These are phyloP conservation scores for Schizophyllum commune DNA, from an alignment of 1,284 basidiomycete species.

Conservation along the genomic window DNA sequence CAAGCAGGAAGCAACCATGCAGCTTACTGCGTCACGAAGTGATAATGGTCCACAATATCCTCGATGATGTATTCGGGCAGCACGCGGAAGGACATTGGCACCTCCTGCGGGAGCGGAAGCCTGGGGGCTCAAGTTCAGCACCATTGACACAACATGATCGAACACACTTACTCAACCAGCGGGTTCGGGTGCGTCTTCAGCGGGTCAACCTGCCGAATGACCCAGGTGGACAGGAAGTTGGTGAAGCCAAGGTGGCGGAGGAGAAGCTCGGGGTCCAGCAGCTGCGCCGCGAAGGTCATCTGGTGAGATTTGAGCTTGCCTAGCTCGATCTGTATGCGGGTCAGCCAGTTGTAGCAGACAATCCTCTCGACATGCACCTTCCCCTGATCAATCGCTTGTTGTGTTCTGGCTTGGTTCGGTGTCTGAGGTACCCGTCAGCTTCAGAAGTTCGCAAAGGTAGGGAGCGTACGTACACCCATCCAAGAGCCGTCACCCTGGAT, in stretches of 20 bases:
- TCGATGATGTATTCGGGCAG: conserved; percentile 95
- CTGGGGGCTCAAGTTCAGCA: conserved; percentile 29
- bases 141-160: not conserved
- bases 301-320: conserved; percentile 64
- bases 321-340: conserved; percentile 47
- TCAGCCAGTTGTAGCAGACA: not conserved
- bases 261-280: conserved; percentile 82
- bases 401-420: conserved; percentile 60
- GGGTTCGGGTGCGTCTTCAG: conserved; percentile 70
- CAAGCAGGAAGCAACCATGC: not conserved
- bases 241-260: conserved; percentile 78
- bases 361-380: conserved; percentile 40
- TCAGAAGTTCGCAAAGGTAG: not conserved
- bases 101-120: conserved; percentile 79
- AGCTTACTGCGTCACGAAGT: conserved; percentile 74
- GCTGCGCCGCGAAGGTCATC: conserved; percentile 77
- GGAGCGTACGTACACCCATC: conserved; percentile 61
- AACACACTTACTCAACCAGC: conserved; percentile 49
- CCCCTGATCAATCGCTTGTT: conserved; percentile 61
- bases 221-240: conserved; percentile 90
- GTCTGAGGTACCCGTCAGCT: conserved; percentile 31
- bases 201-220: conserved; percentile 90
- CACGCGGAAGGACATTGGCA: conserved; percentile 80
- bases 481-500: conserved; percentile 72
- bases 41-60: conserved; percentile 87